Evolutionary conservation across 176 grass and related monocot species (phyloP).

Genomic region (Raddia distichophylla): DNA sequence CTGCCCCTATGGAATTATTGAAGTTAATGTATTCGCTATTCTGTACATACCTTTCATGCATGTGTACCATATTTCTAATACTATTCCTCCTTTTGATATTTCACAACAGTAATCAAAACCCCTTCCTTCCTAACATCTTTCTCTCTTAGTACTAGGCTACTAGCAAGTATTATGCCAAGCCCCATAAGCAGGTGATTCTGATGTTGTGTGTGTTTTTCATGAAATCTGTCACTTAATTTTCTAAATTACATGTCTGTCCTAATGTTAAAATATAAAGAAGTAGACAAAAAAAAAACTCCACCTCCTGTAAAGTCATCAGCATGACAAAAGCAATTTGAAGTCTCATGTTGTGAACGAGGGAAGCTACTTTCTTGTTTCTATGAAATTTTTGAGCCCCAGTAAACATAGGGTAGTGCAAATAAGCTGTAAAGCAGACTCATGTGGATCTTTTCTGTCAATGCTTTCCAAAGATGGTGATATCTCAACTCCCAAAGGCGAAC

Average conservation of each 20-base stretch:
- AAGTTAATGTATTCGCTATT: constrained; percentile 33
- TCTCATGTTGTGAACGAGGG: constrained; percentile 41
- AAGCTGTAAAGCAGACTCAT: constrained; percentile 19
- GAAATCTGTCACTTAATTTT: constrained; percentile 10
- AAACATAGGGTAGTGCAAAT: constrained; percentile 27
- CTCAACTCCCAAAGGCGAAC: constrained; percentile 12
- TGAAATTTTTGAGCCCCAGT: constrained; percentile 33
- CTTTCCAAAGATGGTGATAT: constrained; percentile 12
- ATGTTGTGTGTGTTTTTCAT: constrained; percentile 1
- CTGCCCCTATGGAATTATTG: constrained; percentile 22
- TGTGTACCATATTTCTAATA: constrained; percentile 10
- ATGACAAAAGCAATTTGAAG: constrained; percentile 36
- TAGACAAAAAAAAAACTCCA: background rate
- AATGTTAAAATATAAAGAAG: constrained; percentile 21
- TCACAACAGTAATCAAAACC: constrained; percentile 27
- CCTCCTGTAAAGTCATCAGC: constrained; percentile 20
- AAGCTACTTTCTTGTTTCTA: constrained; percentile 42
- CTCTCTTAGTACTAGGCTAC: background rate
- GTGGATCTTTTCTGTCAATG: constrained; percentile 17
- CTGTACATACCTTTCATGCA: constrained; percentile 27
- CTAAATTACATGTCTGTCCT: constrained; percentile 9
- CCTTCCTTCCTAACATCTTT: background rate
- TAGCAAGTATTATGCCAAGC: constrained; percentile 3
- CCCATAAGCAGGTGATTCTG: background rate
- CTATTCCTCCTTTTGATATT: constrained; percentile 49